Percentiles rank a stretch among this genome's conserved stretches.
Conservation (phyloP, 768 basidiomycete genomes). For the Lentinula edodes region DNA sequence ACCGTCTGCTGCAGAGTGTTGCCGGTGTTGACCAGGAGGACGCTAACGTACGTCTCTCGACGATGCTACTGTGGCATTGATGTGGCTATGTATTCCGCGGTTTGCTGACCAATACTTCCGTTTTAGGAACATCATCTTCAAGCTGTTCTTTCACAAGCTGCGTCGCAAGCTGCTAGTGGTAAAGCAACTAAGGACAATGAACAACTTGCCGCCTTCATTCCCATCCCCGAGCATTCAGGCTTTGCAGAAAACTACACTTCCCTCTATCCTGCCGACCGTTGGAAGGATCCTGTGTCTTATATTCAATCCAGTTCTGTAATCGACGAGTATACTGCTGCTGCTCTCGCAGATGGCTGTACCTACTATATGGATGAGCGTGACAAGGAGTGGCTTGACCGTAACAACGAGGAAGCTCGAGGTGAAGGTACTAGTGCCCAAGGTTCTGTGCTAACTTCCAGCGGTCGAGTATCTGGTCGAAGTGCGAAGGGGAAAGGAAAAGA, state of each 20-base stretch:
- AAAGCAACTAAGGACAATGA: constrained; percentile 30
- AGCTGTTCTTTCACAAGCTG: constrained; percentile 38
- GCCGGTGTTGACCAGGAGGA: constrained; percentile 92
- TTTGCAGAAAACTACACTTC: constrained; percentile 72
- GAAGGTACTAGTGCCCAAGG: constrained; percentile 82
- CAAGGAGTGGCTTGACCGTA: constrained; percentile 89
- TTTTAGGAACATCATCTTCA: constrained; percentile 52
- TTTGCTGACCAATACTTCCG: constrained; percentile 32
- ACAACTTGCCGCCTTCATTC: constrained; percentile 63
- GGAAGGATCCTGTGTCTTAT: constrained; percentile 75
- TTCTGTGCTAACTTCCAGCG: constrained; percentile 47
- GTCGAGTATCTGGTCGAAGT: constrained; percentile 57
- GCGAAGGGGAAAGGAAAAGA: constrained; percentile 84
- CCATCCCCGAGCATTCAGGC: constrained; percentile 87
- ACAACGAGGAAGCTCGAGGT: constrained; percentile 80
- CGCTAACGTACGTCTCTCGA: constrained; percentile 70
- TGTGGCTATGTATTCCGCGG: constrained; percentile 40
- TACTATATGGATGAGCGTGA: constrained; percentile 98
- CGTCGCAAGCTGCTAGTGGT: constrained; percentile 24
- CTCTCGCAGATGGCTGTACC: constrained; percentile 69
- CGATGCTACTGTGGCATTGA: constrained; percentile 26
- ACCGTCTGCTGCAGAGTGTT: constrained; percentile 67
- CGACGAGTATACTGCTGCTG: constrained; percentile 63
- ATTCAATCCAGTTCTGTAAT: constrained; percentile 80
- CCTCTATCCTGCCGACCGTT: constrained; percentile 63